These are phyloP conservation scores for Linnemannia schmuckeri DNA, from an alignment of 192 early-diverging fungal species.

Conservation along the genomic window DNA sequence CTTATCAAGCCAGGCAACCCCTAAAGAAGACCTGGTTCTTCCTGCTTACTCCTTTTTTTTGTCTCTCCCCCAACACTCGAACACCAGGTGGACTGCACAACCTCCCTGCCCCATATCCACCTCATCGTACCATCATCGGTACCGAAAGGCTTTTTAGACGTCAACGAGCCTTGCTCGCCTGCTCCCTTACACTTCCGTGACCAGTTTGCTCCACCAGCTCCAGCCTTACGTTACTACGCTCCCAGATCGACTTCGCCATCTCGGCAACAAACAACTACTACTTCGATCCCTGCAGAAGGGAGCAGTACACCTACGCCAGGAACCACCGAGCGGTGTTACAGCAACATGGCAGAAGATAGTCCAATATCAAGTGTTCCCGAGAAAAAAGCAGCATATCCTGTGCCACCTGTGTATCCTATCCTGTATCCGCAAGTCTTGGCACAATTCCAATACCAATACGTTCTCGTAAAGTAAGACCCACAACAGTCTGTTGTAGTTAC, in stretches of 20 bases:
- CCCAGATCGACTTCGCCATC: not conserved
- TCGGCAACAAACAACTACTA: not conserved
- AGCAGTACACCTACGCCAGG: not conserved
- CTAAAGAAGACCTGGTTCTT: not conserved
- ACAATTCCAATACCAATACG: constrained; percentile 1
- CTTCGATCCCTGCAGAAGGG: not conserved
- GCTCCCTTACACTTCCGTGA: not conserved
- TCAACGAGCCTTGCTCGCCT: constrained; percentile 1
- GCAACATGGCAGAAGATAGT: not conserved
- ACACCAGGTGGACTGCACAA: not conserved
- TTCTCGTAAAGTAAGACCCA: constrained; percentile 13
- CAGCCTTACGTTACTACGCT: no score
- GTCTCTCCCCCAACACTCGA: not conserved
- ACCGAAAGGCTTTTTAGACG: not conserved
- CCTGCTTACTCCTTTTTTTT: not conserved
- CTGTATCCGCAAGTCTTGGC: not conserved
- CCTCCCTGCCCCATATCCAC: not conserved
- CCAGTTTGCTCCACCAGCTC: not conserved
- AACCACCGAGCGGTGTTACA: not conserved
- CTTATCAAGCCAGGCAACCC: no score
- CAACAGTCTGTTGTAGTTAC: not conserved
- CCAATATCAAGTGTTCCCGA: not conserved
- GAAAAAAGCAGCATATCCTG: not conserved
- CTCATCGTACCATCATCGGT: not conserved
- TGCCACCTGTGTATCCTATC: not conserved